Evolutionary conservation across 2,329 filamentous ascomycete genomes (phyloP), one percentile per base, ranked within the genome.

Genomic region (Sporothrix variecibatus): DNA sequence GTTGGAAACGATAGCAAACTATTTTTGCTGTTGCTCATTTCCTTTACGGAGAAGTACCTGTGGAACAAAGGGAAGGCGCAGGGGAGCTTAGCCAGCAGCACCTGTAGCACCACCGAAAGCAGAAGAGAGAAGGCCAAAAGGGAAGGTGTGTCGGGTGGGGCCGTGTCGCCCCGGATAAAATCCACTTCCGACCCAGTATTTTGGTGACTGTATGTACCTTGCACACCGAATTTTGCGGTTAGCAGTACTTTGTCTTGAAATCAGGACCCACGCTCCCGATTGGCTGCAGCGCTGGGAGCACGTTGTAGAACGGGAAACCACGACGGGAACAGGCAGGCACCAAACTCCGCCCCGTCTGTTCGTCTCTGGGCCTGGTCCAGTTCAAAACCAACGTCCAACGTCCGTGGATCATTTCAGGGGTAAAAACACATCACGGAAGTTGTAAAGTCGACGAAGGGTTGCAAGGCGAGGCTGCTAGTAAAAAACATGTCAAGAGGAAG

Each of bases 31-130:
- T 34, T 34, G 67, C 67, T 69, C 67, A 69, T 69, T 69, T 69
- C 67, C 65, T 23, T 49, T 43, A 34, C 62, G 34, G 62, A 28
- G 38, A 28, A n/a, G n/a, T n/a, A 7, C 60, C 9, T 8, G 17
- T 68, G 65, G 40, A 68, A 68, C 65, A 68, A 62, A 67, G n/a
- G 67, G 46, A 69, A 69, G 67, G 67, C 46, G 46, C 65, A 23
- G 28, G 46, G 43, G 65, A 68, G 65, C 65, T 68, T 68, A 46
- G 65, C 65, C 65, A 68, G 26, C 28, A 38, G 9, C 31, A 23
- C 7, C 17, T 23, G 31, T 31, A 23, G 58, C 58, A 62, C 58
- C 58, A 62, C 28, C 58, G 26, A 20, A 31, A 20, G 26, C 56
- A 60, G 56, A 6, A 31, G 11, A 12, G 34, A 34, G 5, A 43